Conservation (phyloP, 164 flowering plant genomes). For the Sextonia rubra region DNA sequence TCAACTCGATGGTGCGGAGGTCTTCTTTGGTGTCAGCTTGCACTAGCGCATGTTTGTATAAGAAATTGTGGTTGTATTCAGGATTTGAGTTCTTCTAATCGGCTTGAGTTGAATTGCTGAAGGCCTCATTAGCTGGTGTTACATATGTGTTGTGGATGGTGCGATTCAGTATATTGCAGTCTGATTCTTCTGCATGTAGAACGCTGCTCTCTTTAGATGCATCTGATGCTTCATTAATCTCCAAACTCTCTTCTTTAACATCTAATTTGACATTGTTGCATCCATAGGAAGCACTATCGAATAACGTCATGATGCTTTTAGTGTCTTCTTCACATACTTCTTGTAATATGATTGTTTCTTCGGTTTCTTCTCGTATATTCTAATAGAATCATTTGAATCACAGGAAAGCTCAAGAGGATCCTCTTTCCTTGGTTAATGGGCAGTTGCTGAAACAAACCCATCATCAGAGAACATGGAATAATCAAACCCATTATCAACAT, state of each 20-base stretch:
- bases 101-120: constrained; percentile 10
- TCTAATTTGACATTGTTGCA: constrained; percentile 1
- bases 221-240: constrained; percentile 10
- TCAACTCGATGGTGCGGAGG: not conserved
- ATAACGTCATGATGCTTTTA: constrained; percentile 8
- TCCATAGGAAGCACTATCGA: not conserved
- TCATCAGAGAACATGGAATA: constrained; percentile 10
- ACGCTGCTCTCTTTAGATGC: constrained; percentile 1
- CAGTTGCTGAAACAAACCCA: not conserved
- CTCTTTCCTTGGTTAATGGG: constrained; percentile 1
- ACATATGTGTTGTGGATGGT: constrained; percentile 7
- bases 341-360: constrained; percentile 8
- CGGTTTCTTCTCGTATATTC: constrained; percentile 9
- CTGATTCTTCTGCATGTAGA: constrained; percentile 1
- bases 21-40: not conserved
- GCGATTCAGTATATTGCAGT: not conserved
- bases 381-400: constrained; percentile 5
- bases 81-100: constrained; percentile 10
- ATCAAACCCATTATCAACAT: constrained; percentile 8
- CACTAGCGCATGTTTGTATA: not conserved
- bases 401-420: constrained; percentile 5
- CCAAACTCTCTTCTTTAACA: not conserved
- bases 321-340: constrained; percentile 9
- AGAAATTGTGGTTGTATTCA: constrained; percentile 3
- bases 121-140: constrained; percentile 12